A percentile compares a stretch with the other conserved stretches of the same genome.
phyloP scores from a whole-genome alignment of 2,329 filamentous ascomycete genomes.

The Colletotrichum tabaci region DNA sequence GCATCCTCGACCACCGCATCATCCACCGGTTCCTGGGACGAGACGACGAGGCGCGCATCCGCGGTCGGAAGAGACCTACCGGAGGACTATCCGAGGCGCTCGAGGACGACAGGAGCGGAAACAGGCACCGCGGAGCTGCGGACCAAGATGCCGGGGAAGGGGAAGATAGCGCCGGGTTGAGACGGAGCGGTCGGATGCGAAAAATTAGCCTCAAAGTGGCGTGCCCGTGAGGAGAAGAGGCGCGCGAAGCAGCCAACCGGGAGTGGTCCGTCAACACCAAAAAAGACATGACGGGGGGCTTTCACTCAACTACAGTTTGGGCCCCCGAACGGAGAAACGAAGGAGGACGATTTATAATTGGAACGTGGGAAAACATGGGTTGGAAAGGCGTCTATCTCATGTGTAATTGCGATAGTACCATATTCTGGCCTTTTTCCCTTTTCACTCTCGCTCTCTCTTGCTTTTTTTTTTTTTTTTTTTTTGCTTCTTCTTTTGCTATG shows the following conservation, averaged over 20 bases:
- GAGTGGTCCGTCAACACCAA: slow-evolving; percentile 13
- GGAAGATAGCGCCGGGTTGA: slow-evolving; percentile 45
- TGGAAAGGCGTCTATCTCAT: slow-evolving; percentile 16
- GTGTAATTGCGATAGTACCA: slow-evolving; percentile 15
- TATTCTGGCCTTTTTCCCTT: background rate
- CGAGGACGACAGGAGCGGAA: slow-evolving; percentile 31
- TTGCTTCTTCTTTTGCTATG: slow-evolving; percentile 7
- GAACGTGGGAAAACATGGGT: slow-evolving; percentile 30
- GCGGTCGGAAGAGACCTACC: slow-evolving; percentile 54
- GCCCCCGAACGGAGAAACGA: slow-evolving; percentile 4
- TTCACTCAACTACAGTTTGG: background rate
- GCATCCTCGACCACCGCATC: slow-evolving; percentile 86
- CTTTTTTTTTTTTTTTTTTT: background rate
- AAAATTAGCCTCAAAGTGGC: slow-evolving; percentile 50
- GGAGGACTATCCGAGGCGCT: slow-evolving; percentile 36
- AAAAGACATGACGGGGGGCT: background rate
- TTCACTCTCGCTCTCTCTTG: background rate
- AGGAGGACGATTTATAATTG: slow-evolving; percentile 39
- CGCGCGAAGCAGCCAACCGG: slow-evolving; percentile 34
- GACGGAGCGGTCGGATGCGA: slow-evolving; percentile 55
- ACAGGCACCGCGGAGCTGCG: slow-evolving; percentile 35
- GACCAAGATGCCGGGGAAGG: slow-evolving; percentile 34
- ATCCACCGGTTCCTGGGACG: slow-evolving; percentile 87
- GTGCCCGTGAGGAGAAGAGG: slow-evolving; percentile 21
- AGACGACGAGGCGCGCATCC: slow-evolving; percentile 74